A percentile compares a stretch with the other conserved stretches of the same genome.
phyloP scores from a whole-genome alignment of 805 yeast genomes.

The Soucietia sequanensis region DNA sequence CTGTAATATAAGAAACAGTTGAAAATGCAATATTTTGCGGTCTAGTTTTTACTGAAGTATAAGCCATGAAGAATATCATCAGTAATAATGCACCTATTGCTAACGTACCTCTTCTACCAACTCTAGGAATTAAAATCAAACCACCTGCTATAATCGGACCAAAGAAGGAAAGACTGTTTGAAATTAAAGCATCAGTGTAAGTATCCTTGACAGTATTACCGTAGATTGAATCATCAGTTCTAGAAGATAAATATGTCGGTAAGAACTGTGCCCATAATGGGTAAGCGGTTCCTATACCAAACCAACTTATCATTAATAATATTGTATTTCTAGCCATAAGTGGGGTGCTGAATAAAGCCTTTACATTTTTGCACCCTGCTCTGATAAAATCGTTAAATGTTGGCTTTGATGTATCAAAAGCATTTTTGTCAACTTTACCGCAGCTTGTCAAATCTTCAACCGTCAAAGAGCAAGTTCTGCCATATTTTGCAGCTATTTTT shows the following conservation, averaged over 20 bases:
- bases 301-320: slow-evolving; percentile 48
- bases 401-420: not conserved
- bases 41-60: slow-evolving; percentile 55
- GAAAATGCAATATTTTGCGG: slow-evolving; percentile 43
- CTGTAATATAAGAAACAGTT: slow-evolving; percentile 48
- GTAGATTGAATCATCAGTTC: no score
- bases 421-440: slow-evolving; percentile 31
- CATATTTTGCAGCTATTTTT: slow-evolving; percentile 44
- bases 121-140: slow-evolving; percentile 15
- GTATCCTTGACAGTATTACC: slow-evolving; percentile 19
- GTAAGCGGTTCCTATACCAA: slow-evolving; percentile 52
- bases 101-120: slow-evolving; percentile 62
- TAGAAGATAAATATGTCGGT: slow-evolving; percentile 43
- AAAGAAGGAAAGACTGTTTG: slow-evolving; percentile 25
- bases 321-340: slow-evolving; percentile 40
- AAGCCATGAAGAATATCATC: slow-evolving; percentile 59
- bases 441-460: slow-evolving; percentile 44
- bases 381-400: slow-evolving; percentile 13
- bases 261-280: slow-evolving; percentile 47
- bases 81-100: slow-evolving; percentile 50
- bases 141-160: slow-evolving; percentile 31
- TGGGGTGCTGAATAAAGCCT: slow-evolving; percentile 37
- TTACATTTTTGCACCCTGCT: slow-evolving; percentile 33
- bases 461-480: slow-evolving; percentile 42
- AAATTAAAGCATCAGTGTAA: slow-evolving; percentile 27